These are phyloP conservation scores for Paramecium pentaurelia DNA, from an alignment of 73 alveolate genomes.

Conservation along the genomic window DNA sequence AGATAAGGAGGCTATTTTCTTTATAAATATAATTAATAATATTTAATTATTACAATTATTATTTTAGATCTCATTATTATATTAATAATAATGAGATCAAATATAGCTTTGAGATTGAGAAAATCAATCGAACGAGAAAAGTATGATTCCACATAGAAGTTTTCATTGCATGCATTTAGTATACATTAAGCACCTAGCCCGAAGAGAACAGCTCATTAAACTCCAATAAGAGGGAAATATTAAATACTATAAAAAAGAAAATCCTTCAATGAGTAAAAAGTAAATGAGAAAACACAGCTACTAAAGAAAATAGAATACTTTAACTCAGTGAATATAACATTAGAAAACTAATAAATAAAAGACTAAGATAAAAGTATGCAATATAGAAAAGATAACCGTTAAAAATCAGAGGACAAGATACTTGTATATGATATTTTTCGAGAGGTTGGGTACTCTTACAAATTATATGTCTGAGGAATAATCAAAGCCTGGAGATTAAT, in stretches of 20 bases:
- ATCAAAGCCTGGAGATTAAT: background rate
- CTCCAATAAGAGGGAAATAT: background rate
- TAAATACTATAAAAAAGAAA: background rate
- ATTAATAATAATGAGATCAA: slow-evolving; percentile 3
- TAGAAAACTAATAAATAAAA: background rate
- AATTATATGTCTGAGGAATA: background rate
- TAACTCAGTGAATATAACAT: background rate
- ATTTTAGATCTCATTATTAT: background rate
- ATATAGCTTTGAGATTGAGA: slow-evolving; percentile 4
- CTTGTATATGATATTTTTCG: slow-evolving; percentile 24
- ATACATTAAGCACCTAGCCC: background rate
- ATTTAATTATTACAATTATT: background rate
- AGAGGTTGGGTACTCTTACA: slow-evolving; percentile 31
- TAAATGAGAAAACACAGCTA: background rate
- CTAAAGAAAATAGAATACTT: background rate
- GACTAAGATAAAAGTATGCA: background rate
- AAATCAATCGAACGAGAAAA: background rate
- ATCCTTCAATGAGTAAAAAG: background rate
- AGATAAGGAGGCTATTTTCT: background rate
- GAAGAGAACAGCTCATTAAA: background rate
- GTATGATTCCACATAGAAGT: background rate
- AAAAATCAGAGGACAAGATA: slow-evolving; percentile 38
- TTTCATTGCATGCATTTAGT: background rate
- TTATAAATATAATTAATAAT: background rate
- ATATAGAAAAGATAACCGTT: background rate